Percentiles rank a stretch among this genome's conserved stretches.
phyloP scores from a whole-genome alignment of 2,329 filamentous ascomycete species.

The Arthrinium puccinioides region DNA sequence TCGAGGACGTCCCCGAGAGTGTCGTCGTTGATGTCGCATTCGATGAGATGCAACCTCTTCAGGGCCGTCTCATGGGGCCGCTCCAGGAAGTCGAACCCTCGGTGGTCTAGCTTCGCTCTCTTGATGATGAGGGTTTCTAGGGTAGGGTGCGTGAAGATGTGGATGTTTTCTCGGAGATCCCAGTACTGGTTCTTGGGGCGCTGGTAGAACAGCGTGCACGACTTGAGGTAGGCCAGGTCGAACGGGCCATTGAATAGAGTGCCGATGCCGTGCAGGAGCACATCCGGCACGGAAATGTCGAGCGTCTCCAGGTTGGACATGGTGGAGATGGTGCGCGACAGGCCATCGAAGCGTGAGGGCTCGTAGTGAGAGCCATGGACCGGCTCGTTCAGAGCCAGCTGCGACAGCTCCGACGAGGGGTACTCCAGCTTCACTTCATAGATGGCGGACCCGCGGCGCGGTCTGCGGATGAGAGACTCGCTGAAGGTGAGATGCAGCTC shows the following conservation, averaged over 20 bases:
- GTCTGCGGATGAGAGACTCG: conserved; percentile 36
- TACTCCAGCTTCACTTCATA: conserved; percentile 37
- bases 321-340: conserved; percentile 38
- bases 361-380: conserved; percentile 24
- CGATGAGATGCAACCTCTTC: conserved; percentile 35
- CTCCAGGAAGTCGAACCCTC: conserved; percentile 40
- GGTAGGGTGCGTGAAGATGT: conserved; percentile 42
- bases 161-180: conserved; percentile 44
- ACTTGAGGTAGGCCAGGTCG: conserved; percentile 38
- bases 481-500: conserved; percentile 41
- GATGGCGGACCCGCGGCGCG: conserved; percentile 39
- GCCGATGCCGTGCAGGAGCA: conserved; percentile 37
- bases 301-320: conserved; percentile 43
- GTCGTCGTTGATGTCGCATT: conserved; percentile 43
- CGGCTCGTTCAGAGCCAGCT: conserved; percentile 30
- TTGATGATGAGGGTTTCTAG: conserved; percentile 37
- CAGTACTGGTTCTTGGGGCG: conserved; percentile 35
- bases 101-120: conserved; percentile 36
- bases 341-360: conserved; percentile 29
- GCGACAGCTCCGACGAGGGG: conserved; percentile 32
- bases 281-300: conserved; percentile 36
- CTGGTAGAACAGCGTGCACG: conserved; percentile 41
- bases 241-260: conserved; percentile 43
- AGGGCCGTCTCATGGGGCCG: conserved; percentile 38
- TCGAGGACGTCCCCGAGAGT: conserved; percentile 31